Base-by-base conservation (phyloP, 2,329 filamentous ascomycete species). In the Neofusicoccum sp. region DNA sequence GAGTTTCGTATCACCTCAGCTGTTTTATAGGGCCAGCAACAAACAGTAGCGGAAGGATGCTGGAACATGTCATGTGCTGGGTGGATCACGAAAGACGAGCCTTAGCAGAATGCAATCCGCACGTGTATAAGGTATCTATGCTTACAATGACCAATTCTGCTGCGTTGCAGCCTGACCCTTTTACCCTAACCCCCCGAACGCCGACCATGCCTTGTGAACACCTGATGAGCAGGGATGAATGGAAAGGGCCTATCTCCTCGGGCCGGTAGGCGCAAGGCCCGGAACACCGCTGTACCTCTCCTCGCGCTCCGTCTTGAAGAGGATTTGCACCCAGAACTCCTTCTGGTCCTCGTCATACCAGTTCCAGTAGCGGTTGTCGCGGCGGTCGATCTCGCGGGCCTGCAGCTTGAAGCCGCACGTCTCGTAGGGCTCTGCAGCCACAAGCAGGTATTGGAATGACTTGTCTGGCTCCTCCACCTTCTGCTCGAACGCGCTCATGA, bases 401-500 rank as follows among this genome's bases (percentile, higher is more conserved):
- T 97, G 95, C 62, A 99, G 83, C 83, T 99, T 99, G 78, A 99
- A 98, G 4, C 87, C 92, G 76, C 94, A 96, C 2, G 93, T 98
- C 86, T 99, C 94, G 80, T 99, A 99, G 9, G 95, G 95, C 81
- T 99, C 95, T 9, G 94, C 95, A 0, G 95, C 94, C 9, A 99
- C 91, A 58, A 98, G 84, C 69, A 99, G 83, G 76, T 98, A 99
- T 84, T 99, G 95, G 74, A 89, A 98, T 70, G 88, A 89, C 80
- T 95, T 93, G 77, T 99, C 94, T 9, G 93, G 92, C 65, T 97
- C 92, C 78, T 99, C 95, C 60, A 97, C 83, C 77, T 91, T 93
- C 84, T 99, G 95, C 78, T 96, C 92, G 76, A 93, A 99, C 12
- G 95, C 94, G 76, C 92, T 96, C 93, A 98, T 98, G 78, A 99